Conservation (phyloP, 1,139 yeast genomes). For the Geotrichum europaeum region DNA sequence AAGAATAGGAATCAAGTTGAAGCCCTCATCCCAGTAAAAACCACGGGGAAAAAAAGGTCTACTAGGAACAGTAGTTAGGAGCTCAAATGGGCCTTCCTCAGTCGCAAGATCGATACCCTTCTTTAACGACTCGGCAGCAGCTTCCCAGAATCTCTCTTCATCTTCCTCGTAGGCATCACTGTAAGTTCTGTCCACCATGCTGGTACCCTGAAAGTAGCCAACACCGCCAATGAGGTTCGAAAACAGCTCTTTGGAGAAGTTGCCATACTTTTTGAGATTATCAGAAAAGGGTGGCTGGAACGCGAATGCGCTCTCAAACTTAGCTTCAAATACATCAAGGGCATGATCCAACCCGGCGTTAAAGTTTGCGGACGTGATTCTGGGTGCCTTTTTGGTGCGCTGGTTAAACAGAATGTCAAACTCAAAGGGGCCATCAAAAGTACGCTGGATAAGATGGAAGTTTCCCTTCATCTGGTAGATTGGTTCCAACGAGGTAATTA, state of each 20-base stretch:
- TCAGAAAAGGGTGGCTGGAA: conserved; percentile 51
- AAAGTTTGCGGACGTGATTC: conserved; percentile 33
- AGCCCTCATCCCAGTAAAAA: conserved; percentile 98
- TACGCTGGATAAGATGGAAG: conserved; percentile 70
- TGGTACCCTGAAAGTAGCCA: conserved; percentile 85
- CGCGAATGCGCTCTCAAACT: conserved; percentile 51
- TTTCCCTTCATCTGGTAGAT: conserved; percentile 63
- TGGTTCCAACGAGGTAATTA: conserved; percentile 52
- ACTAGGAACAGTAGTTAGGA: conserved; percentile 84
- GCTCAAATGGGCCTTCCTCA: conserved; percentile 40
- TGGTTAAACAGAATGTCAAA: conserved; percentile 62
- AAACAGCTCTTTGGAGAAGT: conserved; percentile 70
- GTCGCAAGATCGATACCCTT: conserved; percentile 22
- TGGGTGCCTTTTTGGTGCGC: conserved; percentile 34
- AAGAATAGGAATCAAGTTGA: conserved; percentile 76
- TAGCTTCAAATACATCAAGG: conserved; percentile 43
- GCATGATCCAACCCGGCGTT: conserved; percentile 38
- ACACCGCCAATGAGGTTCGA: conserved; percentile 87
- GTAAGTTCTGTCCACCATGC: conserved; percentile 70
- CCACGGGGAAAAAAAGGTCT: conserved; percentile 95
- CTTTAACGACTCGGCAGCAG: conserved; percentile 22
- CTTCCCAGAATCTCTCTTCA: conserved; percentile 37
- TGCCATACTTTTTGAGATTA: conserved; percentile 39
- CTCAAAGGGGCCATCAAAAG: conserved; percentile 68
- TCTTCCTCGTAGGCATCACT: conserved; percentile 54